phyloP scores from a whole-genome alignment of 1,139 yeast genomes.

The Geotrichum aggregatum region DNA sequence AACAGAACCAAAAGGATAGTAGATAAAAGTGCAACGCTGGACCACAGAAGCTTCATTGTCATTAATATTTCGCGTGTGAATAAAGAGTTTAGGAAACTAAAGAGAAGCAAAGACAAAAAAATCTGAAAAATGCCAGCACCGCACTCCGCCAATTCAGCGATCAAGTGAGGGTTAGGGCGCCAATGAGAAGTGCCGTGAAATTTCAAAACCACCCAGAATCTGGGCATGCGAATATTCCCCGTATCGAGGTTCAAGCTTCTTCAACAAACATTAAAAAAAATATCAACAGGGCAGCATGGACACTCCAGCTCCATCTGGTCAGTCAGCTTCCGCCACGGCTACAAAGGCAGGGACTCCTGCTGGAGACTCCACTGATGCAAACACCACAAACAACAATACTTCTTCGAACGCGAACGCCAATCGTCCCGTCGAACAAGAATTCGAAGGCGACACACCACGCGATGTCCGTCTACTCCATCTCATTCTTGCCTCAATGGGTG shows the following conservation, averaged over 20 bases:
- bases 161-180: background rate
- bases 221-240: too few species aligned
- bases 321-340: background rate
- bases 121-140: background rate
- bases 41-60: conserved; percentile 30
- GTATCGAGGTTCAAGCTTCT: too few species aligned
- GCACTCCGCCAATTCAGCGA: background rate
- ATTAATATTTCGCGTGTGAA: background rate
- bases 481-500: conserved; percentile 89
- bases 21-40: conserved; percentile 28
- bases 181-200: background rate
- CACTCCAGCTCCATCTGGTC: background rate
- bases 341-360: background rate
- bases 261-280: too few species aligned
- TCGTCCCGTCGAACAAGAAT: conserved; percentile 15
- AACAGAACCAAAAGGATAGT: conserved; percentile 16
- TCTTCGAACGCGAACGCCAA: conserved; percentile 6
- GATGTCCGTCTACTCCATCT: conserved; percentile 88
- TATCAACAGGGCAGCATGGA: background rate
- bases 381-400: conserved; percentile 3
- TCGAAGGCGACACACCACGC: conserved; percentile 52
- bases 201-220: conserved; percentile 1
- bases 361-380: background rate
- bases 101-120: background rate
- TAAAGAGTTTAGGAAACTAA: background rate